A percentile compares a stretch with the other conserved stretches of the same genome.
phyloP scores from a whole-genome alignment of 2,329 filamentous ascomycete genomes.

The Cladosporium sp. region DNA sequence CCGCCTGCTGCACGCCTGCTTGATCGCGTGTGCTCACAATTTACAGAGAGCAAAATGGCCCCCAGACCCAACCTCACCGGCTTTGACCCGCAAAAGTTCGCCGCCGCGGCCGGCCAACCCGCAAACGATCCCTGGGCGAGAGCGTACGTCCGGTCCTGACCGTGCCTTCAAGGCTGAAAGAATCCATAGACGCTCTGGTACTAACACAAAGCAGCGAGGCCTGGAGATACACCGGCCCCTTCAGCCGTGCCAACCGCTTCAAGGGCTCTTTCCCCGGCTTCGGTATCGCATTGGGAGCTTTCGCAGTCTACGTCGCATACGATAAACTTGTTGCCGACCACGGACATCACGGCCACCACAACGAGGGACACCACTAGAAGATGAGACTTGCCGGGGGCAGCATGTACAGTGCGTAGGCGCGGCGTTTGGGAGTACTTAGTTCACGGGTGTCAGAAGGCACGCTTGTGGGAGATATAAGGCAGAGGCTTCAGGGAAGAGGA shows the following conservation, averaged over 20 bases:
- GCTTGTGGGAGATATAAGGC: background rate
- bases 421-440: slow-evolving; percentile 15
- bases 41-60: slow-evolving; percentile 38
- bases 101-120: slow-evolving; percentile 58
- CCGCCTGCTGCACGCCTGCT: background rate
- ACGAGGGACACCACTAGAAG: slow-evolving; percentile 20
- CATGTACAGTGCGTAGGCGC: slow-evolving; percentile 15
- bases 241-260: slow-evolving; percentile 85
- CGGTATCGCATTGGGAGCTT: slow-evolving; percentile 86
- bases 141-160: slow-evolving; percentile 43
- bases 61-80: slow-evolving; percentile 72
- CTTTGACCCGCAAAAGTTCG: slow-evolving; percentile 81
- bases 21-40: slow-evolving; percentile 1
- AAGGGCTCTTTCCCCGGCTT: slow-evolving; percentile 80
- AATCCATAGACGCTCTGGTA: background rate
- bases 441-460: slow-evolving; percentile 7
- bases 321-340: slow-evolving; percentile 77
- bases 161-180: background rate
- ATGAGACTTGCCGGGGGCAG: background rate
- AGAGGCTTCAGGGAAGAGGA: slow-evolving; percentile 6
- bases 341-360: slow-evolving; percentile 21
- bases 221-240: slow-evolving; percentile 88
- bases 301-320: slow-evolving; percentile 80
- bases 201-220: slow-evolving; percentile 60
- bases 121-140: slow-evolving; percentile 58